Evolutionary conservation across 225 moss, liverwort and hornwort genomes (phyloP), one percentile per base, ranked within the genome.

Genomic region (Polytrichum formosum): DNA sequence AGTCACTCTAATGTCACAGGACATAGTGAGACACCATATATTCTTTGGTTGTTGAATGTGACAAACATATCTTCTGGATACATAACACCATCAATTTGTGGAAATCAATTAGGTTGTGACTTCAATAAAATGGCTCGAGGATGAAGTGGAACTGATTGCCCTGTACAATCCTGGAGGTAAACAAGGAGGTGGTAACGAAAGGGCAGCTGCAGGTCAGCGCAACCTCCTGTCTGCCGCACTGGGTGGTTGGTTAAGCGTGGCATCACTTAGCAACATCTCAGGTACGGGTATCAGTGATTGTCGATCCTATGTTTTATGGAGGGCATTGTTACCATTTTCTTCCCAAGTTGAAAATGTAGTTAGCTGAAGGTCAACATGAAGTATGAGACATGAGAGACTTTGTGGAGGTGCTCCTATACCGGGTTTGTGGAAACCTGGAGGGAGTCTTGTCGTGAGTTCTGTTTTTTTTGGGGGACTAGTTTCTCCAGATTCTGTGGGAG

Each of bases 71-170:
- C 13, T 46, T 46, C 13, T 46, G 13, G 46, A 46, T 46, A 16
- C 16, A 46, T 46, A 46, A 16, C 16, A 46, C 13, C 46, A 46
- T 46, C 46, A 46, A 46, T 46, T 13, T 46, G 46, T 46, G 46
- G 46, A 46, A 13, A 46, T 46, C 13, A 66, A 77, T 60, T 72
- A 93, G 93, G 91, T 90, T 72, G 90, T 90, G 55, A 90, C 85
- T 28, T 90, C 91, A 62, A 71, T 94, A 29, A 92, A 89, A 64
- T 92, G 92, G 94, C 60, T 89, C 54, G 94, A 95, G 79, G 90
- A 89, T 72, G 94, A 95, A 80, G 74, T 89, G 72, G 94, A 95
- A 76, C 77, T 95, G 58, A 76, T 82, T 80, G 85, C 87, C 25
- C 72, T 95, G 31, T 87, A 89, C 37, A 90, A 81, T 65, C 79